Evolutionary conservation across 2,329 filamentous ascomycete species (phyloP).

Genomic region (Tolypocladium amazonense): DNA sequence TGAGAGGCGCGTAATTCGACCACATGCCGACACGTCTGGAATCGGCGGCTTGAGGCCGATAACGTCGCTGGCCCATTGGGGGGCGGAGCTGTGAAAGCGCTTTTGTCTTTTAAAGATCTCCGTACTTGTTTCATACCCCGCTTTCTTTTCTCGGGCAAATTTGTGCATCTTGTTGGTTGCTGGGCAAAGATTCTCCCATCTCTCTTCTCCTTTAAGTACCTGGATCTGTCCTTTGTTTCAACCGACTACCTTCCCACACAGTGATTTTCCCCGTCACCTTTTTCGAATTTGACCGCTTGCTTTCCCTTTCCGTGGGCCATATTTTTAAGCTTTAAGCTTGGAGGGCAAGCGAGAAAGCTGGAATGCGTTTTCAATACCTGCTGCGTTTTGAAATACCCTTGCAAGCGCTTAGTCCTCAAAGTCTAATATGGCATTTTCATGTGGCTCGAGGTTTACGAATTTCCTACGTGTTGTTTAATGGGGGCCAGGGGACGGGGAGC

Average conservation of each 20-base stretch:
- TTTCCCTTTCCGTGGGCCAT: not conserved
- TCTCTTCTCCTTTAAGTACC: constrained; percentile 4
- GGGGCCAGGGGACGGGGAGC: not conserved
- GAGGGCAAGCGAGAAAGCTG: not conserved
- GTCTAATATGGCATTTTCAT: constrained; percentile 1
- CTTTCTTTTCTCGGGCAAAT: constrained; percentile 7
- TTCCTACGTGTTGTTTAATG: constrained; percentile 1
- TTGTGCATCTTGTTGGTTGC: constrained; percentile 7
- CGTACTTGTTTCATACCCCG: constrained; percentile 10
- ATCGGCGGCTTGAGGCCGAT: constrained; percentile 7
- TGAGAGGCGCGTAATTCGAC: constrained; percentile 23
- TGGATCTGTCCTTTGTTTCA: constrained; percentile 11
- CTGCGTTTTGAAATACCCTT: constrained; percentile 1
- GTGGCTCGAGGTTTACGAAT: constrained; percentile 6
- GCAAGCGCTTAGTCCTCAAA: not conserved
- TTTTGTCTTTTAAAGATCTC: constrained; percentile 8
- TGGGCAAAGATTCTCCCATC: not conserved
- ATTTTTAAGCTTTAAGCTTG: not conserved
- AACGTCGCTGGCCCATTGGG: constrained; percentile 2
- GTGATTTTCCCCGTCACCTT: constrained; percentile 11
- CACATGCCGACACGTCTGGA: constrained; percentile 8
- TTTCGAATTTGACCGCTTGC: constrained; percentile 1
- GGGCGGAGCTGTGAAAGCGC: constrained; percentile 5
- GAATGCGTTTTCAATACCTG: not conserved
- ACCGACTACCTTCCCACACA: constrained; percentile 5